A percentile compares a stretch with the other conserved stretches of the same genome.
These are phyloP conservation scores for Seminavis robusta DNA, from an alignment of 108 stramenopile genomes.

Conservation along the genomic window DNA sequence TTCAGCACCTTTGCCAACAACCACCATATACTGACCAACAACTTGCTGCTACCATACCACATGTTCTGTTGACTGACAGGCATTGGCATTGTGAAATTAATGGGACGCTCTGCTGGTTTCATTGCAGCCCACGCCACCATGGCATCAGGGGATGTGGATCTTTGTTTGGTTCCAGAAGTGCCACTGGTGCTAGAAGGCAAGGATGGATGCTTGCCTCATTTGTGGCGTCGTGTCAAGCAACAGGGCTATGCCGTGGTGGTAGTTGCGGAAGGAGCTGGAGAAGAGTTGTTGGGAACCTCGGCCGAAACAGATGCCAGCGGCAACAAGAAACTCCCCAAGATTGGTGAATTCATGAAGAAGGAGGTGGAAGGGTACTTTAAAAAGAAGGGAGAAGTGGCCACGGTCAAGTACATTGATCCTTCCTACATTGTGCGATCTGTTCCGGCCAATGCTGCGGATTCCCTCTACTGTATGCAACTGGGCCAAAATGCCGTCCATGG, in stretches of 20 bases:
- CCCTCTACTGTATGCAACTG: constrained; percentile 85
- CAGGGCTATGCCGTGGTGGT: constrained; percentile 36
- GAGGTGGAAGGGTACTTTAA: constrained; percentile 17
- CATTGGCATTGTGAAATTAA: constrained; percentile 75
- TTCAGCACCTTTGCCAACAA: not conserved
- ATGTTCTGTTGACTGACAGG: too few species aligned
- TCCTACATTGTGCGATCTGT: constrained; percentile 88
- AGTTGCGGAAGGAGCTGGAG: constrained; percentile 44
- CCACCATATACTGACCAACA: too few species aligned
- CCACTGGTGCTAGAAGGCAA: constrained; percentile 77
- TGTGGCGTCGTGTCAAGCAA: constrained; percentile 43
- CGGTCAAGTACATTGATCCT: constrained; percentile 86
- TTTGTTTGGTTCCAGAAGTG: constrained; percentile 86
- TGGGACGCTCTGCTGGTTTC: constrained; percentile 82
- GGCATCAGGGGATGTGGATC: constrained; percentile 82
- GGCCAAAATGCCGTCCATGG: constrained; percentile 91
- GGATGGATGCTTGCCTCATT: constrained; percentile 69
- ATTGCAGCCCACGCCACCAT: constrained; percentile 78
- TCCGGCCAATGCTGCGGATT: constrained; percentile 81
- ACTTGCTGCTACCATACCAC: too few species aligned
- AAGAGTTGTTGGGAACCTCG: constrained; percentile 27
- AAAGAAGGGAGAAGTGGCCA: constrained; percentile 30
- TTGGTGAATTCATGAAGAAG: constrained; percentile 26
- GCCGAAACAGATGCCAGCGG: constrained; percentile 22
- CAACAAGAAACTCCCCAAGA: constrained; percentile 13